A percentile compares a stretch with the other conserved stretches of the same genome.
These are phyloP conservation scores for Vigna angularis DNA, from an alignment of 306 rosid genomes.

Conservation along the genomic window DNA sequence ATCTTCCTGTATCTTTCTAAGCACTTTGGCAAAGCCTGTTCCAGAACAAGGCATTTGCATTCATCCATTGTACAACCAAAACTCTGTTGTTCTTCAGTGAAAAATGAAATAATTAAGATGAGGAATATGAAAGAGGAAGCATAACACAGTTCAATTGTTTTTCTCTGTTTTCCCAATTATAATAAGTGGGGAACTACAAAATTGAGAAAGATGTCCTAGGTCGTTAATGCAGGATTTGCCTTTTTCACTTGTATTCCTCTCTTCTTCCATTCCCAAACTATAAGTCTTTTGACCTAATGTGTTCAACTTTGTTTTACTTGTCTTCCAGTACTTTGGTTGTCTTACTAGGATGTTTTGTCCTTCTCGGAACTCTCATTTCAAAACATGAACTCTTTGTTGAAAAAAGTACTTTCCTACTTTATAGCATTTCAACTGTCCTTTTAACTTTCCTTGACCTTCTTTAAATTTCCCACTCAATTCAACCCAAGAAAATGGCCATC, in stretches of 20 bases:
- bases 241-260: constrained; percentile 7
- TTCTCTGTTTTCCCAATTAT: constrained; percentile 6
- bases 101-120: constrained; percentile 8
- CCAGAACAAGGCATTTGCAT: neutral
- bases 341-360: constrained; percentile 16
- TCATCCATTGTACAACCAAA: constrained; percentile 1
- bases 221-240: neutral
- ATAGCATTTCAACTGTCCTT: constrained; percentile 17
- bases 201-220: neutral
- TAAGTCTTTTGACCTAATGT: neutral
- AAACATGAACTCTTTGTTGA: neutral
- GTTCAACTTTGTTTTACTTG: constrained; percentile 13
- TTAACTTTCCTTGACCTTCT: constrained; percentile 6
- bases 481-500: constrained; percentile 32
- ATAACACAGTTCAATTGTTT: neutral
- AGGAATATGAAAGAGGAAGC: neutral
- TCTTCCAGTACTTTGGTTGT: neutral
- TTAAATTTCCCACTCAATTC: constrained; percentile 1
- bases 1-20: constrained; percentile 8
- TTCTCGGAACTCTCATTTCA: neutral
- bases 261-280: constrained; percentile 12
- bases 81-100: neutral
- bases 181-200: neutral
- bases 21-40: neutral
- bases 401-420: constrained; percentile 23